phyloP scores from a whole-genome alignment of 2,329 filamentous ascomycete genomes.

The Ophiocordyceps camponoti-floridani region DNA sequence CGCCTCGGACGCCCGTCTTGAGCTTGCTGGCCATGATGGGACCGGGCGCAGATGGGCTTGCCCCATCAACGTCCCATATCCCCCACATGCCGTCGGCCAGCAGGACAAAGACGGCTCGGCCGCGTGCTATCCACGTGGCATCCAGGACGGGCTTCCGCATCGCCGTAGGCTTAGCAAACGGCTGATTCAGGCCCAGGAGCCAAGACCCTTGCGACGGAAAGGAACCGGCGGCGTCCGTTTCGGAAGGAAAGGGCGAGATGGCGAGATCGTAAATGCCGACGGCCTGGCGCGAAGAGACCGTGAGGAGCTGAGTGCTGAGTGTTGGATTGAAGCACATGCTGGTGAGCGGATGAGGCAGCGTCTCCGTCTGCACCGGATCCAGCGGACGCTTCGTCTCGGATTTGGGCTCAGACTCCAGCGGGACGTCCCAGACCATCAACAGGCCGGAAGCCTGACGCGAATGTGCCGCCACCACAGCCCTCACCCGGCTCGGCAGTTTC shows the following conservation, averaged over 20 bases:
- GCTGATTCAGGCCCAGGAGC: conserved; percentile 43
- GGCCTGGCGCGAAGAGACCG: conserved; percentile 34
- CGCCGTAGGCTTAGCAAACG: conserved; percentile 29
- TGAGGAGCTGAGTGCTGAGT: conserved; percentile 37
- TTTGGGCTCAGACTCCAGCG: conserved; percentile 20
- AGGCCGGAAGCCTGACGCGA: conserved; percentile 40
- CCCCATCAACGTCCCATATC: conserved; percentile 47
- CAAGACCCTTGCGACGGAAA: conserved; percentile 43
- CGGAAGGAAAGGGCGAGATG: conserved; percentile 29
- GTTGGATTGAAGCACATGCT: conserved; percentile 43
- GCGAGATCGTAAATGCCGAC: conserved; percentile 46
- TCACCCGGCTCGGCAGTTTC: conserved; percentile 12
- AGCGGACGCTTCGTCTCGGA: conserved; percentile 11
- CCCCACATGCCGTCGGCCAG: conserved; percentile 50
- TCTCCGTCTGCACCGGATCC: conserved; percentile 42
- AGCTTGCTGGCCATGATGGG: conserved; percentile 29
- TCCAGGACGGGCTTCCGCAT: conserved; percentile 42
- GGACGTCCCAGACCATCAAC: conserved; percentile 39
- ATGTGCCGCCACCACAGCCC: conserved; percentile 41
- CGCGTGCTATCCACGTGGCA: conserved; percentile 42
- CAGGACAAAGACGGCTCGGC: conserved; percentile 38
- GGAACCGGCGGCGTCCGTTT: conserved; percentile 29
- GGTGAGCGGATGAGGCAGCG: conserved; percentile 32
- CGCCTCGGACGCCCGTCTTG: conserved; percentile 34
- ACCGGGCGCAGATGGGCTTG: conserved; percentile 24